phyloP scores from a whole-genome alignment of 2,329 filamentous ascomycete species.

The Trichoderma sp. region DNA sequence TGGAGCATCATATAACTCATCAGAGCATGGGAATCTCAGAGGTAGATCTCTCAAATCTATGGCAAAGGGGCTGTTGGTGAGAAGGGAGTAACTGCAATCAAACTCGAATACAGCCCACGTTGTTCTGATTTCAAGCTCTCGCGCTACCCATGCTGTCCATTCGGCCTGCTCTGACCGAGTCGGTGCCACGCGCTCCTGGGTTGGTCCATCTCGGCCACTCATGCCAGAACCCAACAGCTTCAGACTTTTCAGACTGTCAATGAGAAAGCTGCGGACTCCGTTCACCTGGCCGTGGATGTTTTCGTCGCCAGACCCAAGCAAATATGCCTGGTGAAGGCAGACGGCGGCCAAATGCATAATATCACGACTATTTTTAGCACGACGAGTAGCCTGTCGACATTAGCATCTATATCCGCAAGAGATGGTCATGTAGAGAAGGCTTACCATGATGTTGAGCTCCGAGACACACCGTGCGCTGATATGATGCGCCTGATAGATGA shows the following conservation, averaged over 20 bases:
- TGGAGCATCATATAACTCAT: conserved; percentile 31
- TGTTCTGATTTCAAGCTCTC: conserved; percentile 27
- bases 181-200: neutral
- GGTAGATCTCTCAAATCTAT: conserved; percentile 33
- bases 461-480: conserved; percentile 28
- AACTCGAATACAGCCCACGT: conserved; percentile 35
- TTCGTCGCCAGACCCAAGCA: conserved; percentile 32
- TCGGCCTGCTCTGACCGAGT: conserved; percentile 11
- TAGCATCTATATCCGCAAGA: neutral
- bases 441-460: conserved; percentile 31
- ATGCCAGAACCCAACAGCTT: conserved; percentile 27
- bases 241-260: conserved; percentile 30
- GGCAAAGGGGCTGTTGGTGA: conserved; percentile 30
- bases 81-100: conserved; percentile 33
- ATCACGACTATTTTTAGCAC: conserved; percentile 27
- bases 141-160: conserved; percentile 28
- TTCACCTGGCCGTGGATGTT: conserved; percentile 32
- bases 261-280: conserved; percentile 29
- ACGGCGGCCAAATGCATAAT: conserved; percentile 30
- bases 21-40: conserved; percentile 28
- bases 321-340: conserved; percentile 34
- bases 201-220: neutral
- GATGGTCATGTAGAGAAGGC: neutral
- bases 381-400: conserved; percentile 24
- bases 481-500: conserved; percentile 24